Evolutionary conservation across 2,329 filamentous ascomycete genomes (phyloP).

Genomic region (Claviceps sp.): DNA sequence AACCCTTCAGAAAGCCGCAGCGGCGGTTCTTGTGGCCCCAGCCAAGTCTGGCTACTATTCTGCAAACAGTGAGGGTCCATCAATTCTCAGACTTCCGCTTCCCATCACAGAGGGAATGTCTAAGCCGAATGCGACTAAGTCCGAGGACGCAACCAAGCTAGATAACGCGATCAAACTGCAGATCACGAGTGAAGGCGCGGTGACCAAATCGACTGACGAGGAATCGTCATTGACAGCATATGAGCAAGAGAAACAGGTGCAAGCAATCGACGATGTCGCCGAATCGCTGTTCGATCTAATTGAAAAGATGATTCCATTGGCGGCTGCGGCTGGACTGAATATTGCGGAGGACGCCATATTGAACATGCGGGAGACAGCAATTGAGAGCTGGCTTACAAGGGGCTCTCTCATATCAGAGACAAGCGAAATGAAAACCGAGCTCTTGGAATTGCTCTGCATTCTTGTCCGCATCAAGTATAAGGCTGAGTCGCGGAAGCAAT

Average conservation of each 20-base stretch:
- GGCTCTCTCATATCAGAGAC: constrained; percentile 13
- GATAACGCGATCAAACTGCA: background rate
- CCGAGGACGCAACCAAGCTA: background rate
- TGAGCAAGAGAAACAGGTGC: background rate
- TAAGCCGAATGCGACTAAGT: background rate
- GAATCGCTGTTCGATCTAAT: constrained; percentile 9
- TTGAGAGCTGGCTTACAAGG: constrained; percentile 14
- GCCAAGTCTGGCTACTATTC: background rate
- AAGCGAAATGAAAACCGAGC: constrained; percentile 11
- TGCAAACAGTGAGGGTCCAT: background rate
- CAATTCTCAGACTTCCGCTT: background rate
- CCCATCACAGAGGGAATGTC: background rate
- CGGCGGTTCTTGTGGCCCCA: background rate
- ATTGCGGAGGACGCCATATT: constrained; percentile 6
- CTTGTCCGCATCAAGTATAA: constrained; percentile 13
- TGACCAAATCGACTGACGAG: constrained; percentile 3
- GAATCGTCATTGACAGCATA: background rate
- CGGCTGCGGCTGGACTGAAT: constrained; percentile 4
- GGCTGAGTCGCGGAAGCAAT: constrained; percentile 7
- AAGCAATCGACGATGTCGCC: constrained; percentile 7
- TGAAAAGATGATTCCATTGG: constrained; percentile 8
- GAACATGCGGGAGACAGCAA: constrained; percentile 14
- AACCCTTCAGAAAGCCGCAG: constrained; percentile 6
- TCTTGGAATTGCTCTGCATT: constrained; percentile 11
- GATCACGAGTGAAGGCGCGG: background rate